Evolutionary conservation across 805 yeast genomes (phyloP).

Genomic region (Cyberlindnera samutprakarnensis): DNA sequence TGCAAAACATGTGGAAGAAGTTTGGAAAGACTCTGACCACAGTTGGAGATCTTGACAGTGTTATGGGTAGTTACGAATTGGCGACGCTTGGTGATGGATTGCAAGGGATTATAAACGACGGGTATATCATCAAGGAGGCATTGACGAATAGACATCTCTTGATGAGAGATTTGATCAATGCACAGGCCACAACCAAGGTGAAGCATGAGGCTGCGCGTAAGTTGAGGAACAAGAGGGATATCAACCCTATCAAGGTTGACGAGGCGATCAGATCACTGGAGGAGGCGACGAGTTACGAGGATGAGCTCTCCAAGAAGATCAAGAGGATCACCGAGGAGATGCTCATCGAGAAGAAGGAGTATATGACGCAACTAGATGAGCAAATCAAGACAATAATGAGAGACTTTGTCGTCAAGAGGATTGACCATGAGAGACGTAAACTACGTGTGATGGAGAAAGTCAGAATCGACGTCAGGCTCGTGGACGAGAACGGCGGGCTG

Average conservation of each 20-base stretch:
- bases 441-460: slow-evolving; percentile 65
- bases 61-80: slow-evolving; percentile 62
- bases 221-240: slow-evolving; percentile 61
- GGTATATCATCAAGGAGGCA: slow-evolving; percentile 85
- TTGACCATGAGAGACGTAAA: slow-evolving; percentile 81
- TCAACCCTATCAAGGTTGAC: slow-evolving; percentile 84
- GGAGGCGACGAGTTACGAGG: slow-evolving; percentile 69
- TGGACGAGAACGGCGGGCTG: slow-evolving; percentile 74
- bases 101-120: slow-evolving; percentile 57
- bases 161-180: slow-evolving; percentile 80
- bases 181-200: slow-evolving; percentile 65
- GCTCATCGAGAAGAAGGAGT: slow-evolving; percentile 61
- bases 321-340: slow-evolving; percentile 81
- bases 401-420: slow-evolving; percentile 56
- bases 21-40: slow-evolving; percentile 60
- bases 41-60: slow-evolving; percentile 69
- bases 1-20: slow-evolving; percentile 72
- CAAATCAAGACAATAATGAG: slow-evolving; percentile 49
- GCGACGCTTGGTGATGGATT: slow-evolving; percentile 75
- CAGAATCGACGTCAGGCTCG: slow-evolving; percentile 63
- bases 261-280: slow-evolving; percentile 80
- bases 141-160: slow-evolving; percentile 85
- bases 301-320: slow-evolving; percentile 67
- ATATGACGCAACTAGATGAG: slow-evolving; percentile 49
- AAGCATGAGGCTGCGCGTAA: slow-evolving; percentile 67